A percentile compares a stretch with the other conserved stretches of the same genome.
Evolutionary conservation across 352 stramenopile species (phyloP).

Genomic region (Globisporangium parvum): DNA sequence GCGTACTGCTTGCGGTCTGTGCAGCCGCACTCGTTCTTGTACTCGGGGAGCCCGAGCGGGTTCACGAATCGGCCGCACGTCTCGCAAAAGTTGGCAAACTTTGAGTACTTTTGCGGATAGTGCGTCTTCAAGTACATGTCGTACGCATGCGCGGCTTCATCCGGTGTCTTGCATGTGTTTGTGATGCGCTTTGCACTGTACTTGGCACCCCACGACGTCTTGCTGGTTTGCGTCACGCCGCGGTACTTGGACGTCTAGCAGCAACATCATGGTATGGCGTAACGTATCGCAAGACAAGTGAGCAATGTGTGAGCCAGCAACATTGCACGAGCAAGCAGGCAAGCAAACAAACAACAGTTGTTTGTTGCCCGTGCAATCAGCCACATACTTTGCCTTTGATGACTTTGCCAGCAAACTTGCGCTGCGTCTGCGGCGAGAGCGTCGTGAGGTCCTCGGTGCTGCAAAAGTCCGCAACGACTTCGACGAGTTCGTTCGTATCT

Average conservation of each 20-base stretch:
- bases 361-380: background rate
- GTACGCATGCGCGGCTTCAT: conserved; percentile 78
- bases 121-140: conserved; percentile 80
- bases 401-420: conserved; percentile 63
- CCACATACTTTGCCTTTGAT: conserved; percentile 70
- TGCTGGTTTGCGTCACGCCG: conserved; percentile 80
- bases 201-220: conserved; percentile 85
- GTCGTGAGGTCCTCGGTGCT: conserved; percentile 39
- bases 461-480: conserved; percentile 51
- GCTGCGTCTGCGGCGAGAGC: conserved; percentile 35
- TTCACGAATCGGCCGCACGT: conserved; percentile 81
- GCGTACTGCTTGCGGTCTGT: conserved; percentile 17
- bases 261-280: background rate
- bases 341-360: background rate
- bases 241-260: conserved; percentile 82
- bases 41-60: conserved; percentile 64
- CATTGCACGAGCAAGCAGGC: conserved; percentile 5
- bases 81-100: conserved; percentile 85
- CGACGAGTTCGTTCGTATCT: conserved; percentile 56
- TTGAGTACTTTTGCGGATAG: conserved; percentile 78
- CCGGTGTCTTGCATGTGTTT: conserved; percentile 85
- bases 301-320: background rate
- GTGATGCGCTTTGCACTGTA: conserved; percentile 86
- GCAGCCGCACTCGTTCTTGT: conserved; percentile 70
- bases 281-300: background rate